Base-by-base conservation (phyloP, 805 yeast genomes). In the Metschnikowia dekortorum region DNA sequence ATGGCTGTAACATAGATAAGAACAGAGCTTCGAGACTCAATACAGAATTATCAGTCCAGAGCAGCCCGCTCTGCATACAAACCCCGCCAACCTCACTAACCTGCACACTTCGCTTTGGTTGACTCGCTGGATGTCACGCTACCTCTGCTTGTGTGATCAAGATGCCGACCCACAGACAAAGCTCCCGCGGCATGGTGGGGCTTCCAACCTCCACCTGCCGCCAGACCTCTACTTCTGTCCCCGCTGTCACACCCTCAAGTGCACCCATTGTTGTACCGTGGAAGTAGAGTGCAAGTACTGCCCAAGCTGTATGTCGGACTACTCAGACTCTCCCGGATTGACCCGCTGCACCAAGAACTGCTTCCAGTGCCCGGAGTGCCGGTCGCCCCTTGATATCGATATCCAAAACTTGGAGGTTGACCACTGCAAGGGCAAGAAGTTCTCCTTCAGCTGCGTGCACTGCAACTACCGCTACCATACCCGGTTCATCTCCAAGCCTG, bases 301-400 rank as follows among this genome's bases (percentile, higher is more conserved):
- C 53, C 55, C 70, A 46, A 65, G 64, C 48, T 73, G 78, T 53
- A 59, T 69, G 59, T 52, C 64, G 13, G 73, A 70, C 53, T 71
- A 66, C 53, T 51, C 73, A 6, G 58, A 53, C n/a, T 38, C 48
- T 13, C 46, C 64, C 7, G 57, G 56, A 3, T 52, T 58, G 32
- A 48, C 53, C 14, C 46, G 64, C 41, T 73, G 78, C 51, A 52
- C 61, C n/a, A 68, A 66, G 46, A 73, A 68, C 53, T 73, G 78
- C 54, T 71, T 71, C 48, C 62, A 56, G 29, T 73, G 78, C 51
- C 77, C 77, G 1, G 42, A 52, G 6, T 73, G 78, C 51, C 45
- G 53, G 2, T 56, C 72, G 0, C 60, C 62, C 32, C 49, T 71
- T 10, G 33, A 61, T 2, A 65, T 71, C 6, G 40, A 58, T 11